phyloP scores from a whole-genome alignment of 805 yeast genomes.

The Saccharomycopsis lassenensis region DNA sequence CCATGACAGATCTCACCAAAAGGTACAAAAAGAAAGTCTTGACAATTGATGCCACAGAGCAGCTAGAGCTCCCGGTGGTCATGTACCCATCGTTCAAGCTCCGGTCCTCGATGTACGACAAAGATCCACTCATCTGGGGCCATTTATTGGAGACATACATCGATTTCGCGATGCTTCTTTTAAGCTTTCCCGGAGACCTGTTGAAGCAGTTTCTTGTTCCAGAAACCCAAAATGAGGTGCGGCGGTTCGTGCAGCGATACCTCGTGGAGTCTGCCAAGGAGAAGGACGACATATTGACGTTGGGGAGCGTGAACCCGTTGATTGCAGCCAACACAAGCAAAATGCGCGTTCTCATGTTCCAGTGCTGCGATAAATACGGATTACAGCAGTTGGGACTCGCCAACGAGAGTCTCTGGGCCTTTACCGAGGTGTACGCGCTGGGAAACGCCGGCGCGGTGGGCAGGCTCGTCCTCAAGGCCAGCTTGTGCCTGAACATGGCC shows the following conservation, averaged over 20 bases:
- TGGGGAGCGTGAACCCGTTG: constrained; percentile 65
- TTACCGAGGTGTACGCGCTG: constrained; percentile 42
- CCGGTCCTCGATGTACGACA: constrained; percentile 67
- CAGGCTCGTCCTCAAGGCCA: no score
- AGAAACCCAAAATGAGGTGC: no score
- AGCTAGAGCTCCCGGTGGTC: constrained; percentile 37
- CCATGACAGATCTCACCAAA: no score
- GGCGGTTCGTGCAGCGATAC: constrained; percentile 47
- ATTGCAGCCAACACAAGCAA: constrained; percentile 41
- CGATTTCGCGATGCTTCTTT: no score
- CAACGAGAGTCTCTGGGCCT: constrained; percentile 57
- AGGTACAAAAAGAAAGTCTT: constrained; percentile 6
- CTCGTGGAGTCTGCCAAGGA: constrained; percentile 54
- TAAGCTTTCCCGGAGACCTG: no score
- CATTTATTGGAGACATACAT: constrained; percentile 60
- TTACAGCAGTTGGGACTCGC: constrained; percentile 43
- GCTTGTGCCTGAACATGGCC: constrained; percentile 23
- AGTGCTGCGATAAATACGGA: constrained; percentile 40
- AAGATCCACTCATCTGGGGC: constrained; percentile 77
- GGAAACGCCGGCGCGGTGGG: constrained; percentile 29
- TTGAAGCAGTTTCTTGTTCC: no score
- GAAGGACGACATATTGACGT: constrained; percentile 45
- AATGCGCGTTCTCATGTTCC: constrained; percentile 40
- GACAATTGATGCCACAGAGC: constrained; percentile 10
- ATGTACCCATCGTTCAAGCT: constrained; percentile 66